phyloP scores from a whole-genome alignment of 352 stramenopile genomes.

The Thraustochytrium sp. region DNA sequence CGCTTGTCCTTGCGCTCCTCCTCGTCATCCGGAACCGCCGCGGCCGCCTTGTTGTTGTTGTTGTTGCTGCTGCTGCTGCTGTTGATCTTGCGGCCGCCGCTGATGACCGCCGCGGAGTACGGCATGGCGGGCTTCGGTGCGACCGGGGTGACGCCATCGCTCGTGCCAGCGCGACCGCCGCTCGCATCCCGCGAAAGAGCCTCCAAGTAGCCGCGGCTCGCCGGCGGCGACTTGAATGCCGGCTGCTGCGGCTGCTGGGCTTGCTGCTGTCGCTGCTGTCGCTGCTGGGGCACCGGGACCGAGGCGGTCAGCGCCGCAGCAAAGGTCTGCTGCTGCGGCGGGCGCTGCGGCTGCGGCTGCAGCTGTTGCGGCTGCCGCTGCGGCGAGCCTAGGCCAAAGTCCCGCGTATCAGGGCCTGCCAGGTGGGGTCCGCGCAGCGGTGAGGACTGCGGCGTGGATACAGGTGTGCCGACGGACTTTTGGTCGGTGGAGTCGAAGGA shows the following conservation, averaged over 20 bases:
- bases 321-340: background rate
- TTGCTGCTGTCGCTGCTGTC: background rate
- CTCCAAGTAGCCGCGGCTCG: background rate
- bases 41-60: too few relatives aligned
- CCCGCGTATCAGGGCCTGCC: background rate
- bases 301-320: background rate
- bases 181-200: background rate
- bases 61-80: background rate
- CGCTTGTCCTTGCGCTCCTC: constrained; percentile 33
- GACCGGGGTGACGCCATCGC: background rate
- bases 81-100: background rate
- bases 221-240: too few relatives aligned
- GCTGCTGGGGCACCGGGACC: background rate
- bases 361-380: background rate
- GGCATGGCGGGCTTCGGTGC: background rate
- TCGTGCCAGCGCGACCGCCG: background rate
- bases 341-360: background rate
- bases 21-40: background rate
- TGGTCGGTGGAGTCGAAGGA: constrained; percentile 12
- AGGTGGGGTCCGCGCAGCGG: background rate
- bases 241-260: background rate
- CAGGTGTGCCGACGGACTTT: background rate
- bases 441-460: constrained; percentile 3
- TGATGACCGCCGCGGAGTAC: background rate
- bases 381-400: background rate